Conservation (phyloP, 768 basidiomycete species). For the Floccularia luteovirens region DNA sequence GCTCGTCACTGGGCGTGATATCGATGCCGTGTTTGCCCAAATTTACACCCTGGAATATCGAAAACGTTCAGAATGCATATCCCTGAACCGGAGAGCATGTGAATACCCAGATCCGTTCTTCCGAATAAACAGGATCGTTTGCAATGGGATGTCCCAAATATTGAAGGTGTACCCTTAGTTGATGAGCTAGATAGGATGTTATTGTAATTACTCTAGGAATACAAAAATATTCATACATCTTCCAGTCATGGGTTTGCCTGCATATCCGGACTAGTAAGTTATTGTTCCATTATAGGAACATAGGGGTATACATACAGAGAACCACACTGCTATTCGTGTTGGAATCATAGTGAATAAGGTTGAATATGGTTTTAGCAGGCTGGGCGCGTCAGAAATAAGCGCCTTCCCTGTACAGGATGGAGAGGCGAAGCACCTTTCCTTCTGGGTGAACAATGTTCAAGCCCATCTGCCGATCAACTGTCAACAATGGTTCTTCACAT, state of each 20-base stretch:
- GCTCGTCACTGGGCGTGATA: slow-evolving; percentile 57
- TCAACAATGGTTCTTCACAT: slow-evolving; percentile 83
- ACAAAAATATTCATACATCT: slow-evolving; percentile 56
- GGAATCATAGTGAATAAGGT: slow-evolving; percentile 70
- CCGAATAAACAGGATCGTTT: slow-evolving; percentile 92
- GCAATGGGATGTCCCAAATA: slow-evolving; percentile 90
- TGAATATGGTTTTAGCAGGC: slow-evolving; percentile 88
- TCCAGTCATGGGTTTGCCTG: slow-evolving; percentile 86
- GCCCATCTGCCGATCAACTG: slow-evolving; percentile 95
- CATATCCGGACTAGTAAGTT: slow-evolving; percentile 4
- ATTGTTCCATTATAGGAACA: slow-evolving; percentile 1
- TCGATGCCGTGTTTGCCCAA: slow-evolving; percentile 81
- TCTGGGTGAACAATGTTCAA: slow-evolving; percentile 93
- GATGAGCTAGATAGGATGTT: slow-evolving; percentile 62
- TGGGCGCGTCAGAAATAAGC: slow-evolving; percentile 19
- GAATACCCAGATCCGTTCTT: slow-evolving; percentile 64
- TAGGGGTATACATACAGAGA: slow-evolving; percentile 51
- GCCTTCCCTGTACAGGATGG: background rate
- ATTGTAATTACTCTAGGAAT: slow-evolving; percentile 1
- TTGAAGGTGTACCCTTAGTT: slow-evolving; percentile 95
- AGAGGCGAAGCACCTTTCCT: slow-evolving; percentile 68
- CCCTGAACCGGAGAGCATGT: slow-evolving; percentile 3
- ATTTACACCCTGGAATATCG: slow-evolving; percentile 46
- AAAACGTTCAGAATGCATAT: slow-evolving; percentile 6
- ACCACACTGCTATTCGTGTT: slow-evolving; percentile 81